Evolutionary conservation across 129 eudicot genomes (phyloP).

Genomic region (Chrysanthemum seticuspe): DNA sequence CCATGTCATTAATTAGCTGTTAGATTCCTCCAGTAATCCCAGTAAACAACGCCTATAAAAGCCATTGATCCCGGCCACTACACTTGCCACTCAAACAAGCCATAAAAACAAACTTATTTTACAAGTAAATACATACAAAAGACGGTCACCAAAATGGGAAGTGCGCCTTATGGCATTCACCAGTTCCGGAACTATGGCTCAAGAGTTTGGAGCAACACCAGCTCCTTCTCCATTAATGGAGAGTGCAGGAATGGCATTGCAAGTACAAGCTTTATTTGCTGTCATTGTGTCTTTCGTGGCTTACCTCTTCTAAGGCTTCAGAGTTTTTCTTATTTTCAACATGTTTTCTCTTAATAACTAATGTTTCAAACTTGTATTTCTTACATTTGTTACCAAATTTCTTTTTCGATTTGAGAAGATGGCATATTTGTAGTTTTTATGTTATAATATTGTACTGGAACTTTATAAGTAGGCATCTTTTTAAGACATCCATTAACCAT

Average conservation of each 20-base stretch:
- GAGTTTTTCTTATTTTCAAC: too few species aligned
- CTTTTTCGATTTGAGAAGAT: too few species aligned
- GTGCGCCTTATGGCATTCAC: too few species aligned
- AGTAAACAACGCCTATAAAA: slow-evolving; percentile 6
- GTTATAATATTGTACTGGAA: not conserved
- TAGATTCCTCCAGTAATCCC: slow-evolving; percentile 19
- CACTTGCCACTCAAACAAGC: slow-evolving; percentile 12
- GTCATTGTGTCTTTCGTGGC: slow-evolving; percentile 35
- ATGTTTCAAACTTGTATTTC: too few species aligned
- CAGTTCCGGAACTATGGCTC: not conserved
- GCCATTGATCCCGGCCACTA: not conserved
- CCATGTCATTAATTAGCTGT: slow-evolving; percentile 32
- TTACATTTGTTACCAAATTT: too few species aligned
- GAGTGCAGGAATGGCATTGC: slow-evolving; percentile 36
- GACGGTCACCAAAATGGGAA: not conserved
- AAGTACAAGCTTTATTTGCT: slow-evolving; percentile 34
- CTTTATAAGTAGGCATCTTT: not conserved
- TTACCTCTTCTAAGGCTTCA: slow-evolving; percentile 27
- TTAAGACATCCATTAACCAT: too few species aligned
- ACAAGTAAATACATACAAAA: not conserved
- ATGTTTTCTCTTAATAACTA: too few species aligned
- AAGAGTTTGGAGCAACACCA: too few species aligned
- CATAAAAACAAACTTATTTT: not conserved
- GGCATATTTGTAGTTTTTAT: too few species aligned
- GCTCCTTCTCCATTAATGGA: slow-evolving; percentile 38